Percentiles rank a stretch among this genome's conserved stretches.
Conservation (phyloP, 331 rosid species). For the Erythrophleum ivorense region DNA sequence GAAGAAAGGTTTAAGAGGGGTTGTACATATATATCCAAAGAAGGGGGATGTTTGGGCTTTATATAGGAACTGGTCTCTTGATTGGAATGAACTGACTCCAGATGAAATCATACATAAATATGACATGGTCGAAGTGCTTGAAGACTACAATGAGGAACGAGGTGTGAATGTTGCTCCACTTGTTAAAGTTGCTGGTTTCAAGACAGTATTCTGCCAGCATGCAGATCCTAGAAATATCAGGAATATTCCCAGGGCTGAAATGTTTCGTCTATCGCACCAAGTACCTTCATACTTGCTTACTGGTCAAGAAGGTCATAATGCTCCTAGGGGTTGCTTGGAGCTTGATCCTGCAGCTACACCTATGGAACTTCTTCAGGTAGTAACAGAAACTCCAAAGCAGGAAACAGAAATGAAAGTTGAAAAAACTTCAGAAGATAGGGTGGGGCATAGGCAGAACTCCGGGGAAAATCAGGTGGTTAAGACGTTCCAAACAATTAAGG, state of each 20-base stretch:
- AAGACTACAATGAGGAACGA: slow-evolving; percentile 57
- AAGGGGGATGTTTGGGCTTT: slow-evolving; percentile 79
- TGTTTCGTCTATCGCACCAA: slow-evolving; percentile 81
- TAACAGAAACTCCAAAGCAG: slow-evolving; percentile 38
- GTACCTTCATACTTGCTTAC: slow-evolving; percentile 67
- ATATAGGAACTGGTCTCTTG: slow-evolving; percentile 70
- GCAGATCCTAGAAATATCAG: slow-evolving; percentile 40
- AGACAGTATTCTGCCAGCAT: slow-evolving; percentile 62
- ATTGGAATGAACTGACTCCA: slow-evolving; percentile 61
- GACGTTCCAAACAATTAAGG: slow-evolving; percentile 23
- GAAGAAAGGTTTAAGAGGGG: slow-evolving; percentile 62
- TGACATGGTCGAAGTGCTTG: slow-evolving; percentile 73
- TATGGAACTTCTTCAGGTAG: slow-evolving; percentile 69
- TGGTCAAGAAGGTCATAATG: slow-evolving; percentile 62
- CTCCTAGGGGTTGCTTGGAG: slow-evolving; percentile 69
- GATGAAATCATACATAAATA: slow-evolving; percentile 66
- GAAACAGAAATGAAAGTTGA: slow-evolving; percentile 24
- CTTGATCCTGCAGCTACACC: slow-evolving; percentile 87
- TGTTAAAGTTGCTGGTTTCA: slow-evolving; percentile 66
- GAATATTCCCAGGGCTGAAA: slow-evolving; percentile 61
- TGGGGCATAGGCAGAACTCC: background rate
- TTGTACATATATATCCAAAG: slow-evolving; percentile 59
- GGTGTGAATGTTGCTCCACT: slow-evolving; percentile 66
- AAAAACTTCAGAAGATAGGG: background rate
- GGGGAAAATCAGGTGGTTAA: slow-evolving; percentile 32